Base-by-base conservation (phyloP, 257 asterid genomes). In the Dorcoceras hygrometricum region DNA sequence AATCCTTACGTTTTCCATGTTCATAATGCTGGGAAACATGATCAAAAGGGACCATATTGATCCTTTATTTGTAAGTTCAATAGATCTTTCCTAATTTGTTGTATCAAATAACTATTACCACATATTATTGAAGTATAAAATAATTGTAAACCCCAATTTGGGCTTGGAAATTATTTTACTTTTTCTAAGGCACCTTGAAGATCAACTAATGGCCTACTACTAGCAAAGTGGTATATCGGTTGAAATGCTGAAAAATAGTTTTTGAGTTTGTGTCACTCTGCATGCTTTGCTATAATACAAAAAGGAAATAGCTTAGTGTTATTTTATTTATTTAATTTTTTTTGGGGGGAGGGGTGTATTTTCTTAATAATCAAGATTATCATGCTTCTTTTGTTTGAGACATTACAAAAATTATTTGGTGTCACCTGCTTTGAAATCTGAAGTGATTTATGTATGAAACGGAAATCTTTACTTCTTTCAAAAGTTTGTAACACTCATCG, bases 1-100 rank as follows among this genome's bases (percentile, higher is more conserved):
- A 29, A 56, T 82, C 57, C 87, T 86, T 59, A 86, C 94, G 29
- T 76, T 83, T 55, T 80, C 94, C 50, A 86, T 86, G 94, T 84
- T 86, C 54, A 4, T 79, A n/a, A 83, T 83, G 87, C 75, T 79
- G 7, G 80, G 80, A 20, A 80, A 80, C 63, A 77, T 81, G 87
- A 76, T 83, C 3, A 84, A 84, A 48, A 75, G 76, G 71, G 89
- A 84, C 69, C 89, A 84, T 54, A 66, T 84, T n/a, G 90, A 84
- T 67, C 87, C 90, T 0, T 43, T 79, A 62, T 58, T 79, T 77
- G 90, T 84, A 68, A 53, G 81, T 25, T 20, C 24, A 34, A 46
- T 24, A 34, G 1, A 46, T 12, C 54, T 46, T 46, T 46, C 20
- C 54, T 16, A 4, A 4, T 46, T 0, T 16, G 8, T 16, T 46